phyloP scores from a whole-genome alignment of 2,329 filamentous ascomycete species.

The Aspergillus tamarii region DNA sequence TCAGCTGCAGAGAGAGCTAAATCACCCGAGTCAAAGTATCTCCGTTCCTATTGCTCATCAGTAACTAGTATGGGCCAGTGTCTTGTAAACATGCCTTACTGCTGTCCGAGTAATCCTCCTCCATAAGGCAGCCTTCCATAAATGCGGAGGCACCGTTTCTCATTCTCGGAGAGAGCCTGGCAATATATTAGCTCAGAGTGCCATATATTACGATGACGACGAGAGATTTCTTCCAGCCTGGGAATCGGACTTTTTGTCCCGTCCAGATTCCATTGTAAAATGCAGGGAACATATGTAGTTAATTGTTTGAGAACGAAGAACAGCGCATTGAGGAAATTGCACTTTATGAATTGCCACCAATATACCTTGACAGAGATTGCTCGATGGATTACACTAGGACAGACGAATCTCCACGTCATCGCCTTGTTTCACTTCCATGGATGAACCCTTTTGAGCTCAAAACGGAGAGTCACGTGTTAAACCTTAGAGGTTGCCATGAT shows the following conservation, averaged over 20 bases:
- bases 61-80: slow-evolving; percentile 7
- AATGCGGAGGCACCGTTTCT: slow-evolving; percentile 16
- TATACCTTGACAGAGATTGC: too few relatives aligned
- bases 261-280: slow-evolving; percentile 2
- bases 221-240: background rate
- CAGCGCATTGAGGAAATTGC: too few relatives aligned
- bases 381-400: too few relatives aligned
- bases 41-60: slow-evolving; percentile 26
- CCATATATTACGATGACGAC: background rate
- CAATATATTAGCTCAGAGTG: background rate
- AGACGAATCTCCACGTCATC: too few relatives aligned
- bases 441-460: too few relatives aligned
- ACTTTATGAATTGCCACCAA: too few relatives aligned
- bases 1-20: slow-evolving; percentile 30
- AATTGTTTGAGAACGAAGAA: too few relatives aligned
- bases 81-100: slow-evolving; percentile 21
- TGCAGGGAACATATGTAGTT: background rate
- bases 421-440: too few relatives aligned
- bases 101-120: slow-evolving; percentile 17
- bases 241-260: background rate
- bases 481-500: too few relatives aligned
- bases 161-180: slow-evolving; percentile 18
- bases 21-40: slow-evolving; percentile 36
- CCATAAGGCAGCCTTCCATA: slow-evolving; percentile 23
- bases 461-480: too few relatives aligned